A percentile compares a stretch with the other conserved stretches of the same genome.
These are phyloP conservation scores for Dryas drummondii DNA, from an alignment of 306 rosid species.

Conservation along the genomic window DNA sequence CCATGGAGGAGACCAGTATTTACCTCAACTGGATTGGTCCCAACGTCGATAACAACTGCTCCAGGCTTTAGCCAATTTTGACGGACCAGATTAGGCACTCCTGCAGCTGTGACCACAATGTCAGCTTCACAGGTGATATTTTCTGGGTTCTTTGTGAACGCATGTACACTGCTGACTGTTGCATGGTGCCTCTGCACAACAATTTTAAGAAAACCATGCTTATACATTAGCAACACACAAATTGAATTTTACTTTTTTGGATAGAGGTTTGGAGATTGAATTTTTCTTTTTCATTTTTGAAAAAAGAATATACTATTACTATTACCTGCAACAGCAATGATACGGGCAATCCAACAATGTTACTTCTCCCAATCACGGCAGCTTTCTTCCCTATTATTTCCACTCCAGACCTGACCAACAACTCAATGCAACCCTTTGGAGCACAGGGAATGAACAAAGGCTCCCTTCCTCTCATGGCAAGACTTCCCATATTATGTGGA, in stretches of 20 bases:
- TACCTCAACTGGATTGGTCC: constrained; percentile 87
- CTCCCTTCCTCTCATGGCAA: constrained; percentile 83
- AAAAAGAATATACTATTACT: constrained; percentile 28
- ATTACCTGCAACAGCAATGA: constrained; percentile 85
- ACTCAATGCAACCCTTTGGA: constrained; percentile 87
- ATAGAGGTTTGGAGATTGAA: no score
- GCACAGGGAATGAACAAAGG: constrained; percentile 91
- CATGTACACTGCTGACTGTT: constrained; percentile 74
- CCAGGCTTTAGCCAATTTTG: constrained; percentile 91
- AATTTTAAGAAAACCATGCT: constrained; percentile 5
- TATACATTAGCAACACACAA: not conserved
- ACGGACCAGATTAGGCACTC: constrained; percentile 86
- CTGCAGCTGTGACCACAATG: constrained; percentile 82
- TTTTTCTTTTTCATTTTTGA: not conserved
- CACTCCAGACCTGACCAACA: constrained; percentile 80
- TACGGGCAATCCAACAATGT: constrained; percentile 81
- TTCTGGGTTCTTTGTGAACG: constrained; percentile 71
- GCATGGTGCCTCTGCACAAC: constrained; percentile 85
- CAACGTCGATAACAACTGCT: constrained; percentile 79
- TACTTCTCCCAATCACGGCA: constrained; percentile 90
- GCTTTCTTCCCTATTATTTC: constrained; percentile 76
- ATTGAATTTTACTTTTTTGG: not conserved
- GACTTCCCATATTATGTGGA: constrained; percentile 79
- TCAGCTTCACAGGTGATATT: constrained; percentile 73
- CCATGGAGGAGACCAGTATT: not conserved